Evolutionary conservation across 106 monocot species (phyloP).

Genomic region (Allium cepa): DNA sequence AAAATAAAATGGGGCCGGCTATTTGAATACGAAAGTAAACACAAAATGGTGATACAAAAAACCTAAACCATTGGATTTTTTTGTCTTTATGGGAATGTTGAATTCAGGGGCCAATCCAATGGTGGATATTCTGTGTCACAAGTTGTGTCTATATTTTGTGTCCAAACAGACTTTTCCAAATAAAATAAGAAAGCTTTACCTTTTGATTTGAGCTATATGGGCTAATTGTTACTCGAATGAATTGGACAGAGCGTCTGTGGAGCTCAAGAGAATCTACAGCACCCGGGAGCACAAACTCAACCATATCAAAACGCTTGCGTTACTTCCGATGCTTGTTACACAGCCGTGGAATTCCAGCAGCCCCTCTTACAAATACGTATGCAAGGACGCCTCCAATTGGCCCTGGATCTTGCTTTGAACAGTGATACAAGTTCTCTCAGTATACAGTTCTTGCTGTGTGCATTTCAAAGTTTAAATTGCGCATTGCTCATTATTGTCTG

Average conservation of each 20-base stretch:
- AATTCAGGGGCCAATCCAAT: too few species aligned
- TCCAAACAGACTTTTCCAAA: too few species aligned
- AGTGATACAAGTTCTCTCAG: slow-evolving; percentile 25
- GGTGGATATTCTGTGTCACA: too few species aligned
- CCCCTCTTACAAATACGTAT: slow-evolving; percentile 67
- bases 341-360: slow-evolving; percentile 81
- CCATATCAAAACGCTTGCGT: slow-evolving; percentile 58
- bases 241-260: slow-evolving; percentile 71
- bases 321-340: slow-evolving; percentile 91
- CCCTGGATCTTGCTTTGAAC: slow-evolving; percentile 82
- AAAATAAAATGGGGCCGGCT: too few species aligned
- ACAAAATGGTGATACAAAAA: too few species aligned
- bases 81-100: too few species aligned
- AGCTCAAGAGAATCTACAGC: slow-evolving; percentile 51
- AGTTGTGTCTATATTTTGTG: too few species aligned
- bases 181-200: background rate
- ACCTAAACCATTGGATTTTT: too few species aligned
- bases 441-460: too few species aligned
- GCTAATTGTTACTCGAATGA: background rate
- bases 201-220: background rate
- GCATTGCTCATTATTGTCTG: too few species aligned
- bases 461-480: too few species aligned
- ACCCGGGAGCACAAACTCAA: slow-evolving; percentile 27
- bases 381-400: slow-evolving; percentile 67
- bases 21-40: too few species aligned